Evolutionary conservation across 768 basidiomycete genomes (phyloP), one percentile per base, ranked within the genome.

Genomic region (Suillus variegatus): DNA sequence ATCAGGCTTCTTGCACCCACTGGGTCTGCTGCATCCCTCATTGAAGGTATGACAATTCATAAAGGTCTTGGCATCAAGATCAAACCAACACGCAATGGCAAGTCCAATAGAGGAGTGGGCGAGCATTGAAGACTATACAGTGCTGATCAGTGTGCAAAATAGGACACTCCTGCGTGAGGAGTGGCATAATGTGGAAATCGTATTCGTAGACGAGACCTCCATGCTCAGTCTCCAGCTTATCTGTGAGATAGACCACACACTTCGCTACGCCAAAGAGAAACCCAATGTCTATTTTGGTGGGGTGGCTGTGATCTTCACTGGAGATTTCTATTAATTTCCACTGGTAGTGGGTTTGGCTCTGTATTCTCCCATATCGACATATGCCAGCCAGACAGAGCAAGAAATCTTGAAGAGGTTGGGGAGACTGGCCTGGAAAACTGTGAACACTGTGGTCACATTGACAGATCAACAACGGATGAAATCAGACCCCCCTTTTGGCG

Each of bases 241-340:
- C 3, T 66, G 62, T 38, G 69, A 76, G 12, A 64, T 80, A 14
- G 75, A 79, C 64, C 68, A 73, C 63, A 68, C 71, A 0, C 51
- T 78, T 0, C 36, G 68, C 0, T 75, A 69, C 69, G 74, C 72
- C 0, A 73, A 67, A 25, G 71, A 77, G 60, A 68, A 64, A 4
- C 43, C 44, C 9, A 43, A 74, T 25, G 22, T 61, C 8, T 75
- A 57, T 60, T 82, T 82, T 65, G 79, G 78, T 0, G 78, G 80
- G 0, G 70, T 82, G 65, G 80, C 79, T 61, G 69, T 84, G 3
- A 77, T 83, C 2, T 46, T 82, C 2, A 71, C 72, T 41, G 82
- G 82, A 0, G 82, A 83, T 60, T 75, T 82, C 16, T 82, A 82
- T 64, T 82, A 66, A 46, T 74, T 57, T 63, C 72, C 72, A 1